These are phyloP conservation scores for Linnemannia zychae DNA, from an alignment of 192 early-diverging fungal species.

Conservation along the genomic window DNA sequence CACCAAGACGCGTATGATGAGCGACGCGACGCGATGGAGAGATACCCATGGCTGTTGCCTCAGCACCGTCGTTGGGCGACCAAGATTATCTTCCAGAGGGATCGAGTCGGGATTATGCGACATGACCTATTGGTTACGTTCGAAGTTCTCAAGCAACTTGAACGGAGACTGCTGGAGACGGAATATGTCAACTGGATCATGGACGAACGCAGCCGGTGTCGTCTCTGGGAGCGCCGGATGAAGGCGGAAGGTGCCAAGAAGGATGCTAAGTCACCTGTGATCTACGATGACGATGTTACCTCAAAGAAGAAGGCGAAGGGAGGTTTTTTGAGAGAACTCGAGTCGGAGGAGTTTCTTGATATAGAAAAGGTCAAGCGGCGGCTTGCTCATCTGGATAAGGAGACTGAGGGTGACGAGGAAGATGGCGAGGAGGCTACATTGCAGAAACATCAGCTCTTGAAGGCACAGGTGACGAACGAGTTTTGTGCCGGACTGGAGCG, in stretches of 20 bases:
- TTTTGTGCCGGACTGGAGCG: conserved; percentile 37
- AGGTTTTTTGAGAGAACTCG: conserved; percentile 5
- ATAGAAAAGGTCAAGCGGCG: conserved; percentile 11
- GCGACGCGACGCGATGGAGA: not conserved
- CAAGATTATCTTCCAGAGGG: conserved; percentile 59
- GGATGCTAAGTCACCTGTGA: no score
- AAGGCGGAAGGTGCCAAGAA: not conserved
- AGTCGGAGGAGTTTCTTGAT: conserved; percentile 3
- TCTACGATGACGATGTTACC: no score
- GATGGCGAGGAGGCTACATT: not conserved
- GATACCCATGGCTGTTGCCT: conserved; percentile 58
- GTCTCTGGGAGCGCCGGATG: conserved; percentile 33
- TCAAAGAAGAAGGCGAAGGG: conserved; percentile 2
- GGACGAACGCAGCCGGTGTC: conserved; percentile 60
- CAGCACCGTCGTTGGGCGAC: conserved; percentile 62
- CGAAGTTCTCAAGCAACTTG: conserved; percentile 62
- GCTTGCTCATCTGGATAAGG: not conserved
- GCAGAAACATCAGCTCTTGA: not conserved
- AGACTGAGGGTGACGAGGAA: not conserved
- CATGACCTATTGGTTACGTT: conserved; percentile 65
- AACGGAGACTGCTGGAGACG: conserved; percentile 59
- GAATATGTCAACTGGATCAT: conserved; percentile 70
- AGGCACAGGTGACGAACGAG: conserved; percentile 21
- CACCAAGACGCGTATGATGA: not conserved
- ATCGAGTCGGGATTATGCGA: conserved; percentile 60